Evolutionary conservation across 208 protist genomes (phyloP), one percentile per base, ranked within the genome.

Genomic region (Acanthamoeba sp.): DNA sequence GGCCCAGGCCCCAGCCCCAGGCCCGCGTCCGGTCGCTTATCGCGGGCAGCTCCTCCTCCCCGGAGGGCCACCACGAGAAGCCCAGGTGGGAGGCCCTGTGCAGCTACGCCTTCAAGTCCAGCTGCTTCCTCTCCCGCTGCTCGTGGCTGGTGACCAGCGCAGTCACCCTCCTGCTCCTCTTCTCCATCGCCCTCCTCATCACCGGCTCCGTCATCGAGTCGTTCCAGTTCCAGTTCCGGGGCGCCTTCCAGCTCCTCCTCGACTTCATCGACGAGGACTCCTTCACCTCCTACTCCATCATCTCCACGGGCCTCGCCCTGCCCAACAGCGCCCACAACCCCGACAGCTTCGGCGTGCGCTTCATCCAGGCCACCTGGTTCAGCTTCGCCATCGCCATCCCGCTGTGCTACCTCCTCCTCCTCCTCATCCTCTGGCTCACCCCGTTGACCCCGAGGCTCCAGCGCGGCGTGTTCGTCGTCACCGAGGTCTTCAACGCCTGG

Each of bases 401-500:
- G 29, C 34, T 97, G 32, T 59, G 84, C 29, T 95, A 98, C 52
- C 64, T 97, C 24, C 27, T 97, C 0, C 32, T 91, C 0, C 59
- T 98, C 10, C 52, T 96, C 62, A 10, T 95, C 7, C 52, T 98
- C 9, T 98, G 97, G 97, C 84, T 97, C n/a, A 57, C 88, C 24
- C 97, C 97, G 71, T 52, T 98, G 27, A 96, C 57, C 18, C 42
- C 52, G 29, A 45, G 52, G 50, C 66, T 59, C 34, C 95, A 97
- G 50, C 32, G 93, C 27, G 20, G 14, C 5, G 55, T 95, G 1
- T 97, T 97, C 57, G 36, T 94, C 40, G 7, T 94, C 2, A 94
- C 91, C 27, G 97, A 98, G 78, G 95, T 98, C 45, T 64, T 98
- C 9, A 96, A 98, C n/a, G 98, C 98, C 42, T 99, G 98, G 98